Percentiles rank a stretch among this genome's conserved stretches.
Conservation (phyloP, 2,329 filamentous ascomycete genomes). For the Curvularia sp. region DNA sequence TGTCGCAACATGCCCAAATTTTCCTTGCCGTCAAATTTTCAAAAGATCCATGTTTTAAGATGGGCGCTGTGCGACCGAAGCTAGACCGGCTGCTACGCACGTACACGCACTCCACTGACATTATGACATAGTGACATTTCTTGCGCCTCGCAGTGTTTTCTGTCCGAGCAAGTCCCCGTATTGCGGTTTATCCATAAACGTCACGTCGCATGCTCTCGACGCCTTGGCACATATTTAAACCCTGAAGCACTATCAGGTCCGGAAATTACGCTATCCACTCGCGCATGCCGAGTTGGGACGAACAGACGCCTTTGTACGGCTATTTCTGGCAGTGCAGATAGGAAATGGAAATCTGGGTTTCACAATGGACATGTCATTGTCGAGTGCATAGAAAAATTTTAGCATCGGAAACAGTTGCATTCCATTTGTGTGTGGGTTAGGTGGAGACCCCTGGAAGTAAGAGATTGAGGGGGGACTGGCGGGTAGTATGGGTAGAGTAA, state of each 20-base stretch:
- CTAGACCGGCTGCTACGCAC: slow-evolving; percentile 10
- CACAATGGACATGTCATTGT: background rate
- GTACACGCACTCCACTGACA: slow-evolving; percentile 12
- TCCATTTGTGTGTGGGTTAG: slow-evolving; percentile 9
- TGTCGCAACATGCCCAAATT: slow-evolving; percentile 6
- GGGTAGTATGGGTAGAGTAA: slow-evolving; percentile 25
- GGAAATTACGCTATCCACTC: slow-evolving; percentile 8
- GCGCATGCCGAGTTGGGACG: background rate
- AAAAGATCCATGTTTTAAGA: slow-evolving; percentile 10
- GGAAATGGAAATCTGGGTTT: background rate
- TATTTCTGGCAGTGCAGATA: background rate
- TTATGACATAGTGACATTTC: slow-evolving; percentile 14
- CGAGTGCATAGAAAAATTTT: slow-evolving; percentile 4
- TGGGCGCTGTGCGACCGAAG: slow-evolving; percentile 11
- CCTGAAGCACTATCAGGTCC: slow-evolving; percentile 7
- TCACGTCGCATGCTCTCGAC: slow-evolving; percentile 13
- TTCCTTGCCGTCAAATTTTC: slow-evolving; percentile 17
- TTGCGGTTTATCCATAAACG: slow-evolving; percentile 5
- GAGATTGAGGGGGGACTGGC: slow-evolving; percentile 29
- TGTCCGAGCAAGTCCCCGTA: slow-evolving; percentile 2
- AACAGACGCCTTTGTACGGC: background rate
- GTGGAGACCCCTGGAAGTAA: slow-evolving; percentile 25
- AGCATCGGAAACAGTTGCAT: slow-evolving; percentile 5
- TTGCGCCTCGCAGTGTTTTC: slow-evolving; percentile 5
- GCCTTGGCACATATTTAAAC: slow-evolving; percentile 8